Evolutionary conservation across 2,329 filamentous ascomycete genomes (phyloP), one percentile per base, ranked within the genome.

Genomic region (Scedosporium aurantiacum): DNA sequence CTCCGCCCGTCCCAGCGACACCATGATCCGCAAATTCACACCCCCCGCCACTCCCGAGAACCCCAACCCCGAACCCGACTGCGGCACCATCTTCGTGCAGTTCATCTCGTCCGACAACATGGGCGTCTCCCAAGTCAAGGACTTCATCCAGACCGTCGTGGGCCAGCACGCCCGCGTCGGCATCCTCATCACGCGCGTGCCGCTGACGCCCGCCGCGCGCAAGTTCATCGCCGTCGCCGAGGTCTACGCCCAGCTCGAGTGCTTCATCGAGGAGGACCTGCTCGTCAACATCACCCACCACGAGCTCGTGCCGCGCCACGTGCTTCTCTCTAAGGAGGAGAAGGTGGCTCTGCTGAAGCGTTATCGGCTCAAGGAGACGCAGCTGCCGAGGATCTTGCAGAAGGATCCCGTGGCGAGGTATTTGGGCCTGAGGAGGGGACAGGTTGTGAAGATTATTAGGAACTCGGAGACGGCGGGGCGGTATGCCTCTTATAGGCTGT

Each of bases 271-370:
- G 79, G 89, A 94, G 73, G 94, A 99, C 76, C 76, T 99, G 68
- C 82, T 97, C 63, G 92, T 99, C 75, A 99, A 99, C 77, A 97
- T 99, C 74, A 97, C 93, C 63, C 90, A 92, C 74, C 94, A 99
- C 78, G 93, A 97, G 76, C 83, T 99, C 61, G 94, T 99, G 32
- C 94, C 94, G 54, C 91, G 89, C 72, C 94, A 99, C 72, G 87
- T 97, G 43, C 77, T 97, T 63, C 84, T 99, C 62, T 96, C 90
- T 69, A 83, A 86, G 55, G 91, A 95, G 69, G 94, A 99, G 80
- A 97, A 97, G 82, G 77, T 78, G 56, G 88, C 89, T 43, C 78
- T 99, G 69, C 80, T 99, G 63, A 86, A 91, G 76, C 82, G 94
- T 65, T 99, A 99, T 76, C 85, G 94, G 57, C 77, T 99, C 74